Base-by-base conservation (phyloP, 2,329 filamentous ascomycete species). In the Ophiobolus disseminans region DNA sequence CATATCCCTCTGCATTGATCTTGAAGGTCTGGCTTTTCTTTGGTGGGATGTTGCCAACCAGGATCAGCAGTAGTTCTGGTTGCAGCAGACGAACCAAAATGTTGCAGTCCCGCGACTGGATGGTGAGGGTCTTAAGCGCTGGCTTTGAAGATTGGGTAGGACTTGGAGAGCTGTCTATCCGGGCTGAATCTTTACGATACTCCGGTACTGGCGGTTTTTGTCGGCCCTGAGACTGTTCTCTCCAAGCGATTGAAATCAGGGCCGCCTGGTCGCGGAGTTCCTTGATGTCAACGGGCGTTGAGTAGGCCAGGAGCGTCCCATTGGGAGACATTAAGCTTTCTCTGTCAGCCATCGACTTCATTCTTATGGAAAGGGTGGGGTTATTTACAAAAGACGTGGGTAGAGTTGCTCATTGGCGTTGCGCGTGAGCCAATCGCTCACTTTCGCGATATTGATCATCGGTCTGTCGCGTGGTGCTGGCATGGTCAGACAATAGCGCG, bases 271-370 rank as follows among this genome's bases (percentile, higher is more conserved):
- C 77, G 31, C 78, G 75, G 23, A 80, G 68, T 51, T 78, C 74
- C 51, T 75, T 75, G 59, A 78, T 77, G 53, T 80, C 73, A n/a
- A 74, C 70, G 10, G 77, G 77, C 17, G 74, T 75, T 14, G 73
- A 78, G 60, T 80, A 78, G 34, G 78, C 77, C 40, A 81, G 68
- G 16, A 81, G 63, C 2, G 77, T 80, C 53, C 78, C 78, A 57
- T 79, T 80, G 17, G 76, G 76, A 22, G 78, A 80, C 75, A 80
- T 81, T 45, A 80, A 64, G 53, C 75, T 77, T 45, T 11, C 30
- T 11, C 7, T 10, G n/a, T 32, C 6, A 32, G 10, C n/a, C n/a
- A 14, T 14, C 30, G n/a, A 32, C n/a, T 14, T 11, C 6, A 7
- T 14, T 10, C 25, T 2, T n/a, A 28, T 3, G 3, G 25, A n/a